A percentile compares a stretch with the other conserved stretches of the same genome.
phyloP scores from a whole-genome alignment of 176 grass and related monocot species.

The Rhipidocladum racemiflorum region DNA sequence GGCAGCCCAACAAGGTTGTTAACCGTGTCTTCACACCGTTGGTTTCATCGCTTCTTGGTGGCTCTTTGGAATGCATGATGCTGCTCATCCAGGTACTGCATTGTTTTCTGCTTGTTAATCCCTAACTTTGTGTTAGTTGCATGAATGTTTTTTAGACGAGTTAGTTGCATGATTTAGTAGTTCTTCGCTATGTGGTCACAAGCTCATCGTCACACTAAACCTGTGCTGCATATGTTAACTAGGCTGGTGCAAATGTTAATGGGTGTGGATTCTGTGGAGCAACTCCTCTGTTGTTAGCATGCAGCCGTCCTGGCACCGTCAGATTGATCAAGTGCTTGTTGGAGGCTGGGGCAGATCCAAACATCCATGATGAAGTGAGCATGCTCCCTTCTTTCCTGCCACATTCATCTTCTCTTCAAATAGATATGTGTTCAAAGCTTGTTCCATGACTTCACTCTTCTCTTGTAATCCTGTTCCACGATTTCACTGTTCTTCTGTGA shows the following conservation, averaged over 20 bases:
- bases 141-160: too few relatives aligned
- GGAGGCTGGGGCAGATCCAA: slow-evolving; percentile 26
- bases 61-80: slow-evolving; percentile 24
- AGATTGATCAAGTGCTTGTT: slow-evolving; percentile 8
- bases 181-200: too few relatives aligned
- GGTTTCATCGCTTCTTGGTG: slow-evolving; percentile 7
- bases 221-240: too few relatives aligned
- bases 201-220: too few relatives aligned
- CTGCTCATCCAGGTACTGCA: too few relatives aligned
- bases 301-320: background rate
- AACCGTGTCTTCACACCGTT: slow-evolving; percentile 20
- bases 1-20: slow-evolving; percentile 20
- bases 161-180: too few relatives aligned
- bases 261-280: too few relatives aligned
- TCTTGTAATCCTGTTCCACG: background rate
- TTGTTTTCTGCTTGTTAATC: too few relatives aligned
- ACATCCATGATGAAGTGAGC: slow-evolving; percentile 19
- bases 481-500: background rate
- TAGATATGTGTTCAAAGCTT: background rate
- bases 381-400: background rate
- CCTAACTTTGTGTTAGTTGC: too few relatives aligned
- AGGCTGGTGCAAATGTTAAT: too few relatives aligned
- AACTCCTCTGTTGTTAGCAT: background rate
- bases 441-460: background rate
- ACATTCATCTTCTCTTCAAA: background rate